Conservation (phyloP, 2,329 filamentous ascomycete genomes). For the Elsinoe arachidis region DNA sequence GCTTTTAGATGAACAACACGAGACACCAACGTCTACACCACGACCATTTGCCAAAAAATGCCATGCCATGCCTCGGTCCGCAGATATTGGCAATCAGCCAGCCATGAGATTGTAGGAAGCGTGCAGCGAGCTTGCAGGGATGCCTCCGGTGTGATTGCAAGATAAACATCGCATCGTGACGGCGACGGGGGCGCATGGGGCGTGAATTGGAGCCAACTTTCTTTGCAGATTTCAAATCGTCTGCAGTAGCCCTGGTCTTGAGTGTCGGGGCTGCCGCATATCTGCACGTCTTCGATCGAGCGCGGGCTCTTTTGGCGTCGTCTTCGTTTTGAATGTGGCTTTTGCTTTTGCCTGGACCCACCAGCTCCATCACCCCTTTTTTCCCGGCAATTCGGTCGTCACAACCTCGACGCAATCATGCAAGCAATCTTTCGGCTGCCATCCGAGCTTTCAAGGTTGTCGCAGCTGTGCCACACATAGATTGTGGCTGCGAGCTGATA, state of each 20-base stretch:
- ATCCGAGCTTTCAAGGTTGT: neutral
- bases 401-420: neutral
- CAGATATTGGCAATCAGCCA: neutral
- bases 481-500: neutral
- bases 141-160: neutral
- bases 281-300: neutral
- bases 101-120: slow-evolving; percentile 7
- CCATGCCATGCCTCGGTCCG: neutral
- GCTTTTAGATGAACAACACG: slow-evolving; percentile 9
- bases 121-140: slow-evolving; percentile 6
- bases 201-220: neutral
- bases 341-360: neutral
- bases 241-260: slow-evolving; percentile 6
- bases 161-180: slow-evolving; percentile 2
- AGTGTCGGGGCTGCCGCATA: slow-evolving; percentile 4
- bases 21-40: neutral
- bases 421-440: neutral
- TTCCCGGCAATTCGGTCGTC: neutral
- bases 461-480: neutral
- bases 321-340: slow-evolving; percentile 4
- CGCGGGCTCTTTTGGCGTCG: neutral
- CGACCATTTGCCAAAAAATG: neutral
- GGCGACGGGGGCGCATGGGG: neutral
- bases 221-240: slow-evolving; percentile 8
- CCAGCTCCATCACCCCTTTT: neutral